Evolutionary conservation across 805 yeast genomes (phyloP).

Genomic region (Kodamaea sagamina): DNA sequence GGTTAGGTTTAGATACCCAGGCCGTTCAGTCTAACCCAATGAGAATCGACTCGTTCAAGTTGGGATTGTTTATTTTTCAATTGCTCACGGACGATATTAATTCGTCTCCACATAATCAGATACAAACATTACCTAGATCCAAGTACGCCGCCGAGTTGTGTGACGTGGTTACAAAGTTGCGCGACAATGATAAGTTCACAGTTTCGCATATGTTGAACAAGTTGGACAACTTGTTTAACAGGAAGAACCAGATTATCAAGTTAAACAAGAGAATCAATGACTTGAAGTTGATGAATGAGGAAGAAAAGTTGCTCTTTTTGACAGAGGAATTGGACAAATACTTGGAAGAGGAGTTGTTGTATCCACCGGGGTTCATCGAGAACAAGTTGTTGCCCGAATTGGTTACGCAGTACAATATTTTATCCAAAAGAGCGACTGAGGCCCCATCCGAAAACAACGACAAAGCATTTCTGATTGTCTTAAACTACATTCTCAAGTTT

Average conservation of each 20-base stretch:
- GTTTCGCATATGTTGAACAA: slow-evolving; percentile 27
- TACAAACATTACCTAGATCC: slow-evolving; percentile 7
- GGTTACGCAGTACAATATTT: slow-evolving; percentile 42
- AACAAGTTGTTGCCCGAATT: slow-evolving; percentile 73
- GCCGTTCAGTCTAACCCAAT: slow-evolving; percentile 28
- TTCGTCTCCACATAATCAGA: slow-evolving; percentile 4
- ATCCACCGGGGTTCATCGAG: slow-evolving; percentile 57
- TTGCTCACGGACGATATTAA: slow-evolving; percentile 29
- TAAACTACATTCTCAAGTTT: slow-evolving; percentile 44
- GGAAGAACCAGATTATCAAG: slow-evolving; percentile 48
- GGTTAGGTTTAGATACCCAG: slow-evolving; percentile 45
- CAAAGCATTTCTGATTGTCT: slow-evolving; percentile 35
- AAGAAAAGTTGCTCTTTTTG: slow-evolving; percentile 52
- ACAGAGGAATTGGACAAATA: slow-evolving; percentile 31
- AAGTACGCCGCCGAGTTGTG: slow-evolving; percentile 8
- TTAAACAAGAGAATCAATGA: slow-evolving; percentile 58
- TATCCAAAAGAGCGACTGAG: slow-evolving; percentile 18
- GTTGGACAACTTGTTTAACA: slow-evolving; percentile 30
- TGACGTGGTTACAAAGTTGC: slow-evolving; percentile 10
- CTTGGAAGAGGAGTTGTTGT: slow-evolving; percentile 17
- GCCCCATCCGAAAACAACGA: slow-evolving; percentile 11
- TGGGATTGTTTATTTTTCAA: slow-evolving; percentile 56
- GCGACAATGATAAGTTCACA: slow-evolving; percentile 11
- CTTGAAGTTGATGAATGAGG: slow-evolving; percentile 52
- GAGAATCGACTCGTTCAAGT: slow-evolving; percentile 64